phyloP scores from a whole-genome alignment of 2,329 filamentous ascomycete species.

The Verticillium klebahnii region DNA sequence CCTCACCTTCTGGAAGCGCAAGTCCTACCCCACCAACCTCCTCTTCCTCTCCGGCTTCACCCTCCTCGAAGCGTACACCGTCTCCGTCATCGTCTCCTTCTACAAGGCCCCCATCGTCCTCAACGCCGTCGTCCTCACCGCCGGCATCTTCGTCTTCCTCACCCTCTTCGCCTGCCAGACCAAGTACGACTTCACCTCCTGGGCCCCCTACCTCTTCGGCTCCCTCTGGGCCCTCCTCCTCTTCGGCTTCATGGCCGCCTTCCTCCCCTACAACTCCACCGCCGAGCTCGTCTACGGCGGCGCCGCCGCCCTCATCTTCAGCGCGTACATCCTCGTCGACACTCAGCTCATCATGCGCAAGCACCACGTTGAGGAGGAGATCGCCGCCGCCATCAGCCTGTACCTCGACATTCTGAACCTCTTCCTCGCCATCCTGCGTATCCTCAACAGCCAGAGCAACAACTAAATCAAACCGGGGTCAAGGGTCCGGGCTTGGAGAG shows the following conservation, averaged over 20 bases:
- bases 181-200: conserved; percentile 96
- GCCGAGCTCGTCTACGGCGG: conserved; percentile 83
- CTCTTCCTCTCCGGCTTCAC: conserved; percentile 91
- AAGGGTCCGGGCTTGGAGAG: too few relatives aligned
- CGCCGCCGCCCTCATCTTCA: conserved; percentile 81
- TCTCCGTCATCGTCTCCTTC: conserved; percentile 89
- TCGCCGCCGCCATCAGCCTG: conserved; percentile 87
- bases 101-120: conserved; percentile 81
- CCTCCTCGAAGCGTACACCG: conserved; percentile 84
- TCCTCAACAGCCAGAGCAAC: conserved; percentile 92
- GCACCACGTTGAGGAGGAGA: conserved; percentile 97
- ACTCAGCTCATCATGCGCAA: conserved; percentile 94
- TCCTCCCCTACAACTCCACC: conserved; percentile 80
- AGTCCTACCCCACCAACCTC: conserved; percentile 91
- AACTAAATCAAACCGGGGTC: conserved; percentile 52
- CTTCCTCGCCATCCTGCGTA: conserved; percentile 91
- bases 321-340: conserved; percentile 90
- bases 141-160: conserved; percentile 73
- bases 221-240: conserved; percentile 84
- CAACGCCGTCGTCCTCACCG: conserved; percentile 84
- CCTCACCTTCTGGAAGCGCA: conserved; percentile 91
- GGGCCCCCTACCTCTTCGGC: conserved; percentile 94
- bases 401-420: conserved; percentile 97
- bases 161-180: conserved; percentile 92
- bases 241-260: conserved; percentile 88